These are phyloP conservation scores for Barnettozyma californica DNA, from an alignment of 805 yeast species.

Conservation along the genomic window DNA sequence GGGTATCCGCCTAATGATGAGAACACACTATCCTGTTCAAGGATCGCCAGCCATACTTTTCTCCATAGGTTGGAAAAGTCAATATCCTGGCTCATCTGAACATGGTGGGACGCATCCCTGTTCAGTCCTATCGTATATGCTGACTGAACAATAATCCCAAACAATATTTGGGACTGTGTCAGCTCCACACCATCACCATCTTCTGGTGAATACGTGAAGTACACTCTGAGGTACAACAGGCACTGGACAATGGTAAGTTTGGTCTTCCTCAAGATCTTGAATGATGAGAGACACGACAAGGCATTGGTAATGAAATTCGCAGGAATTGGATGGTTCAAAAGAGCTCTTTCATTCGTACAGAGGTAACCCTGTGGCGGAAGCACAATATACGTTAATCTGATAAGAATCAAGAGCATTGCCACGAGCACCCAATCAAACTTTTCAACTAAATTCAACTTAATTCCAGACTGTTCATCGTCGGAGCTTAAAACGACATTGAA, in stretches of 20 bases:
- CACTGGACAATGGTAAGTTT: slow-evolving; percentile 39
- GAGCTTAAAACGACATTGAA: slow-evolving; percentile 31
- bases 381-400: slow-evolving; percentile 39
- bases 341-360: slow-evolving; percentile 18
- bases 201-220: slow-evolving; percentile 41
- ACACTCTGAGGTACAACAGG: slow-evolving; percentile 35
- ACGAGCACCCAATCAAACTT: slow-evolving; percentile 36
- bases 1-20: slow-evolving; percentile 21
- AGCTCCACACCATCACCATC: slow-evolving; percentile 44
- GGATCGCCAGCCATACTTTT: slow-evolving; percentile 21
- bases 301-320: slow-evolving; percentile 35
- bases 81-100: slow-evolving; percentile 14
- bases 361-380: slow-evolving; percentile 25
- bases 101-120: slow-evolving; percentile 37
- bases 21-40: slow-evolving; percentile 19
- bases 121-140: slow-evolving; percentile 42
- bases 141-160: slow-evolving; percentile 37
- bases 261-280: slow-evolving; percentile 34
- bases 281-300: slow-evolving; percentile 34
- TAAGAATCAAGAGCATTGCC: slow-evolving; percentile 35
- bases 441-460: slow-evolving; percentile 30
- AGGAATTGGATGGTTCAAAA: slow-evolving; percentile 33
- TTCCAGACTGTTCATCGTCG: slow-evolving; percentile 18
- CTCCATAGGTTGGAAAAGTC: slow-evolving; percentile 21
- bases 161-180: slow-evolving; percentile 34